Base-by-base conservation (phyloP, 2,329 filamentous ascomycete species). In the Chaetomium sp. region DNA sequence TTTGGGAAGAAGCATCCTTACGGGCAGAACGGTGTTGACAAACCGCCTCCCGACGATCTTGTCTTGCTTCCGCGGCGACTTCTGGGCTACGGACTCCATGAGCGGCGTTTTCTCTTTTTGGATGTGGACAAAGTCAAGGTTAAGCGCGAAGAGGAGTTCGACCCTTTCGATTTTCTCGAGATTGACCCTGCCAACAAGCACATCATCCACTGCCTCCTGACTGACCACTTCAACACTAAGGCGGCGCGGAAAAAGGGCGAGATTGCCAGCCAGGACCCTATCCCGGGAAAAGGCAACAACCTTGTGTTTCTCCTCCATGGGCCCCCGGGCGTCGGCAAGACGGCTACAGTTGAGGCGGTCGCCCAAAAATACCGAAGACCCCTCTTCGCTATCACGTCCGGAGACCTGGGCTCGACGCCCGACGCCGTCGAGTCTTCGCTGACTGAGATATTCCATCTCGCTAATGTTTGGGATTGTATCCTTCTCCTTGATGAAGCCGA, bases 401-500 rank as follows among this genome's bases (percentile, higher is more conserved):
- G 60, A n/a, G 66, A 68, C n/a, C 31, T 67, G 1, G 65, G 65
- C 13, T 57, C 54, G 3, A 56, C 61, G 10, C 63, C 65, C 4
- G 33, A 49, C 1, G 67, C 33, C n/a, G 71, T 71, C 5, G 71
- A 65, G 53, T 42, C 16, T 42, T 64, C 53, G 4, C 70, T 57
- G 42, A 57, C 35, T 4, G 55, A 54, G n/a, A 64, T 64, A 45
- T 66, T 65, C 38, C 64, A 60, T 57, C 60, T 68, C 5, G 68
- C 63, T 12, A 58, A 67, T 2, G 49, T 62, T 19, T 72, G 57
- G 69, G 62, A 63, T 27, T 67, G 65, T 29, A 50, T 69, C 21
- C 60, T 70, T 21, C 60, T 72, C 2, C 65, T 72, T 9, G 70
- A 72, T 42, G 72, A 74, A 56, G 72, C 72, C 21, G 73, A 74